phyloP scores from a whole-genome alignment of 1,284 basidiomycete species.

The Amylostereum areolatum region DNA sequence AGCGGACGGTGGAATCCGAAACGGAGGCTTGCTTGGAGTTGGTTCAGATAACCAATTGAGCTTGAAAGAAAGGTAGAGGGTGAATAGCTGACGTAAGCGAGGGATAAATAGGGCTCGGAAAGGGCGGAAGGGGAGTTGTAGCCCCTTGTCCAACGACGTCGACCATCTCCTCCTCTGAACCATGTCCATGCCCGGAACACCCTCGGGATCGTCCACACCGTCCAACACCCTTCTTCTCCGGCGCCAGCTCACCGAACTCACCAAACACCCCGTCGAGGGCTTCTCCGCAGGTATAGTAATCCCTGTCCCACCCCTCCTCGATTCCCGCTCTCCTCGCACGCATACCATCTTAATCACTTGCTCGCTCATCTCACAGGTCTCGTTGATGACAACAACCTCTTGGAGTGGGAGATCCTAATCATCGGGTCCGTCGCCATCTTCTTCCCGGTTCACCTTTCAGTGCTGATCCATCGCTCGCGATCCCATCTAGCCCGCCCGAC shows the following conservation, averaged over 20 bases:
- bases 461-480: slow-evolving; percentile 11
- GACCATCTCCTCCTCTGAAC: too few species aligned
- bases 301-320: slow-evolving; percentile 11
- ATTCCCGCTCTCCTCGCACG: slow-evolving; percentile 4
- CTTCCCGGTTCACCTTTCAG: background rate
- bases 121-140: too few species aligned
- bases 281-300: slow-evolving; percentile 77
- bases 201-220: slow-evolving; percentile 22
- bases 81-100: too few species aligned
- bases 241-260: slow-evolving; percentile 80
- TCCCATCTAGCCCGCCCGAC: slow-evolving; percentile 65
- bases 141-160: too few species aligned
- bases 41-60: too few species aligned
- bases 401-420: slow-evolving; percentile 91
- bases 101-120: too few species aligned
- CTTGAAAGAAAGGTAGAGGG: too few species aligned
- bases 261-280: slow-evolving; percentile 86
- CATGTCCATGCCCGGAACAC: too few species aligned
- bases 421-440: slow-evolving; percentile 67
- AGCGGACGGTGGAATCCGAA: too few species aligned
- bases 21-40: too few species aligned
- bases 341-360: slow-evolving; percentile 10
- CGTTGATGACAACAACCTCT: slow-evolving; percentile 88
- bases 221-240: slow-evolving; percentile 73
- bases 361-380: slow-evolving; percentile 55